Base-by-base conservation (phyloP, 768 basidiomycete genomes). In the Crassisporium funariophilum region DNA sequence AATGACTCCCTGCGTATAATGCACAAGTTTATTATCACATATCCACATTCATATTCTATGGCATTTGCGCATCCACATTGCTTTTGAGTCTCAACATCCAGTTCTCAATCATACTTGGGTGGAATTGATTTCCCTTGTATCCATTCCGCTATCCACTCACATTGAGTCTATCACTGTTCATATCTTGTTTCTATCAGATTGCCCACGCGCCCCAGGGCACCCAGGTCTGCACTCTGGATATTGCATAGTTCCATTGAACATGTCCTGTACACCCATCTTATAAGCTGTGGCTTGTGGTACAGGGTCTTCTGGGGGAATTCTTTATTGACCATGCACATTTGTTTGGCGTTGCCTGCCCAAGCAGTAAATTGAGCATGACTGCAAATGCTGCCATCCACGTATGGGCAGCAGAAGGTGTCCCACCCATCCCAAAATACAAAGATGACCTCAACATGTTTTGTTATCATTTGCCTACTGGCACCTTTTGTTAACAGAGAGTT, bases 231-330 rank as follows among this genome's bases (percentile, higher is more conserved):
- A 65, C 57, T 0, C 36, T 61, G 1, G 66, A 72, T 51, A 67
- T 72, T 23, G 55, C 51, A 7, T 66, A 65, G 34, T 70, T 68
- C 27, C 69, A 71, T 46, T 45, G 66, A 0, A 71, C 67, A 0
- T 63, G 61, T 17, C 64, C 69, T 0, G 62, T 68, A 1, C 41
- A 44, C 5, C 67, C 68, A 0, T 44, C 51, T 0, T 64, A 71
- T 46, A 73, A 72, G 36, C 41, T 40, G 0, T 71, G 63, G 61
- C 53, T 72, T 5, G 66, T 70, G 0, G 33, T 67, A 7, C 53
- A 61, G 40, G 63, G 57, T 3, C 41, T 8, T 0, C 13, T 41
- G 0, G 57, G 57, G 1, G 11, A 49, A 12, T 66, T 66, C 44
- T 70, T 47, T 41, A 58, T 69, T 2, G 61, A 70, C 9, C 68